Evolutionary conservation across 352 stramenopile genomes (phyloP).

Genomic region (Globisporangium paddicum): DNA sequence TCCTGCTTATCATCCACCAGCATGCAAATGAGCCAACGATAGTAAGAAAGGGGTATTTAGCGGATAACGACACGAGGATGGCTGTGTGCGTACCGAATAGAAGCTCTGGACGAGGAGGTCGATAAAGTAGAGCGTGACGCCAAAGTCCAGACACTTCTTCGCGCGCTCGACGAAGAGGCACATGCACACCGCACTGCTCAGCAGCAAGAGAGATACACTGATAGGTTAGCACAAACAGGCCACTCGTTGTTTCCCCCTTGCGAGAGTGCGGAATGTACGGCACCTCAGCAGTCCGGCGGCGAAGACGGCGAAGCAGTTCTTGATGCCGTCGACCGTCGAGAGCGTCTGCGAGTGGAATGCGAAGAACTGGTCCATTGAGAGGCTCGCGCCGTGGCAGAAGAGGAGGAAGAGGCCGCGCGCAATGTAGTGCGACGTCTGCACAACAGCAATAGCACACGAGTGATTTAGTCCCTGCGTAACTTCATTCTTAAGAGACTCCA

Average conservation of each 20-base stretch:
- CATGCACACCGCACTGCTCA: conserved; percentile 59
- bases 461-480: conserved; percentile 2
- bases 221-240: too few relatives aligned
- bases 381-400: conserved; percentile 64
- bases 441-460: neutral
- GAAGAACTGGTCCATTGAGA: conserved; percentile 83
- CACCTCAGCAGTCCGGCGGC: conserved; percentile 48
- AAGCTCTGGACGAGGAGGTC: conserved; percentile 78
- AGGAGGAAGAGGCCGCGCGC: conserved; percentile 62
- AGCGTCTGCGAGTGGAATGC: conserved; percentile 78
- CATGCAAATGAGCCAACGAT: neutral
- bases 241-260: neutral
- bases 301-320: conserved; percentile 76
- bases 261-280: neutral
- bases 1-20: conserved; percentile 38
- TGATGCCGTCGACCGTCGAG: conserved; percentile 67
- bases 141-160: conserved; percentile 91
- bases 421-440: conserved; percentile 78
- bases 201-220: neutral
- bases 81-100: conserved; percentile 53
- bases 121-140: conserved; percentile 86
- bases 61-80: neutral
- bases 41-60: neutral
- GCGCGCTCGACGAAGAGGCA: conserved; percentile 82
- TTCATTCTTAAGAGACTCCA: neutral